These are phyloP conservation scores for Plectosphaerella plurivora DNA, from an alignment of 2,329 filamentous ascomycete genomes.

Conservation along the genomic window DNA sequence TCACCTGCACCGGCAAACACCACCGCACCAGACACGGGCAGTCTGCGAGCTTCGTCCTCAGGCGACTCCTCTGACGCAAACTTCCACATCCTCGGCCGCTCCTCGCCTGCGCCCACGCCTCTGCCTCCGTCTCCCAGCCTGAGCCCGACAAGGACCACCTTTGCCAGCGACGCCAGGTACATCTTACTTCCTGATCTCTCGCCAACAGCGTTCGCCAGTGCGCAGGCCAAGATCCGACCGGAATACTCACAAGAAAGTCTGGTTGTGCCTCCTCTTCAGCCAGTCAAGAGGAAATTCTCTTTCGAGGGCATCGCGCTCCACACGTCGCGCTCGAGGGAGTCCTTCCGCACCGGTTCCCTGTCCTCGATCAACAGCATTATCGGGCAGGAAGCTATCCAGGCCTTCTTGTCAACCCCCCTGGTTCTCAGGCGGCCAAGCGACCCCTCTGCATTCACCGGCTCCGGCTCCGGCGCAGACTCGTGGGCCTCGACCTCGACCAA, in stretches of 20 bases:
- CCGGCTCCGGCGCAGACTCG: conserved; percentile 21
- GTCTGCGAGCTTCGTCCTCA: conserved; percentile 31
- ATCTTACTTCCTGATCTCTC: conserved; percentile 43
- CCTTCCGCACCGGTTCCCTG: conserved; percentile 47
- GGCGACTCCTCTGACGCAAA: conserved; percentile 28
- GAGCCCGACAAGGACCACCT: conserved; percentile 24
- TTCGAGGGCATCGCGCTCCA: conserved; percentile 44
- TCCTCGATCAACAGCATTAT: conserved; percentile 53
- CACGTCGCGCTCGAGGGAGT: conserved; percentile 48
- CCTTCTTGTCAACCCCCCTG: conserved; percentile 32
- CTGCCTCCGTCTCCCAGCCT: conserved; percentile 32
- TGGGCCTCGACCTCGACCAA: conserved; percentile 13
- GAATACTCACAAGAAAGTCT: conserved; percentile 60
- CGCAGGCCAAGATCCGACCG: conserved; percentile 25
- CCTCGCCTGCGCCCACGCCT: conserved; percentile 33
- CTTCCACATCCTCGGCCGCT: conserved; percentile 45
- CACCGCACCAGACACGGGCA: conserved; percentile 31
- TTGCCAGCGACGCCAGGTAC: conserved; percentile 46
- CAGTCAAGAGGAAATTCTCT: conserved; percentile 41
- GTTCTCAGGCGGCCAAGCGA: conserved; percentile 30
- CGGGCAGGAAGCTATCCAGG: conserved; percentile 39
- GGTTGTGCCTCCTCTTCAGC: conserved; percentile 49
- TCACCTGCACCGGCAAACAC: conserved; percentile 32
- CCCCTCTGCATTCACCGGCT: conserved; percentile 23
- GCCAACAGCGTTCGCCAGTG: conserved; percentile 27